Evolutionary conservation across 495 filamentous ascomycete genomes (phyloP), one percentile per base, ranked within the genome.

Genomic region (Daldinia concentrica): DNA sequence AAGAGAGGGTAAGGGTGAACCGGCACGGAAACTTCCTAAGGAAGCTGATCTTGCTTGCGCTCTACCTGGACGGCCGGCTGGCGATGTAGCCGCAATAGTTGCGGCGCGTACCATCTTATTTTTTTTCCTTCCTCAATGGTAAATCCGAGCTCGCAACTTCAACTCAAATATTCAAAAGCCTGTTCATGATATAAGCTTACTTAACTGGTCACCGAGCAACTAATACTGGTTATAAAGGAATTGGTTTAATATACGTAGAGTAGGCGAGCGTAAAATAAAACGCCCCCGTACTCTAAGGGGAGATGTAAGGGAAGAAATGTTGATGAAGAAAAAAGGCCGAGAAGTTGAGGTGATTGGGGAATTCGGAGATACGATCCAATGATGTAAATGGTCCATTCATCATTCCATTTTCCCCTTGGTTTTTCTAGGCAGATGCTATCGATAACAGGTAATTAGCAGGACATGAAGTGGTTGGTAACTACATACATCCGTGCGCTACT

Each of bases 1-100:
- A 26, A 77, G 55, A 6, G 52, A 22, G 5, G 82, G 82, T 7
- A 82, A 78, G 58, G 82, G 81, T n/a, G 79, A 81, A 62, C 83
- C 83, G 45, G 83, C 83, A 72, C 84, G 82, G 62, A 85, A 85
- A 14, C 82, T 84, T 43, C 83, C 83, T 8, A 77, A 72, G 0
- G 77, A 78, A 45, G 57, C 73, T 4, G 72, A 45, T 7, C 77
- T 77, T 19, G 66, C 7, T 71, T 36, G 55, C 24, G 75, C 6
- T 59, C 73, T 64, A 17, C 58, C 27, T 36, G 76, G 29, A 30
- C 71, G 70, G 41, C 58, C 52, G n/a, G 77, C 58, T 8, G 76
- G 34, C 11, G 77, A 14, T 7, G 79, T 58, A 15, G 71, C 69
- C 17, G 67, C 76, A 29, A 74, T 68, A 26, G 63, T 43, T 58